These are phyloP conservation scores for Penicillium sp. DNA, from an alignment of 2,329 filamentous ascomycete species.

Conservation along the genomic window DNA sequence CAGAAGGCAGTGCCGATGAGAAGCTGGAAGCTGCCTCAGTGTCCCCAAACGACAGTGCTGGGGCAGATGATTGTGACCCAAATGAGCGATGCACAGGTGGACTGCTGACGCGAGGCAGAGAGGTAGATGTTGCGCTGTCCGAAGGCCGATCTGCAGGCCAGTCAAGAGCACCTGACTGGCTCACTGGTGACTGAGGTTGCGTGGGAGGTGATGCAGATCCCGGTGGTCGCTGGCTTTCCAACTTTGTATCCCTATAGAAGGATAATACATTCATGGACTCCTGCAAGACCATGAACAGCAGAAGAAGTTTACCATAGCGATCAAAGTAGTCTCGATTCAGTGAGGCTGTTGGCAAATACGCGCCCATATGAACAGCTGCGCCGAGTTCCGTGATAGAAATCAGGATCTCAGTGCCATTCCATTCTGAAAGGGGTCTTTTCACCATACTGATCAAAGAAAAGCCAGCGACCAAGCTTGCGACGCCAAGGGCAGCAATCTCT, in stretches of 20 bases:
- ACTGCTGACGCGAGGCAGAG: slow-evolving; percentile 9
- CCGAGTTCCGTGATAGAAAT: slow-evolving; percentile 40
- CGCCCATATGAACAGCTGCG: slow-evolving; percentile 42
- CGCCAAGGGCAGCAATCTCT: slow-evolving; percentile 41
- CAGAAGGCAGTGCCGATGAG: slow-evolving; percentile 25
- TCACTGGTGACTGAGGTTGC: slow-evolving; percentile 11
- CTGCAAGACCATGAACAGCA: slow-evolving; percentile 43
- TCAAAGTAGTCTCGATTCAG: slow-evolving; percentile 40
- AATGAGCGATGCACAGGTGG: slow-evolving; percentile 23
- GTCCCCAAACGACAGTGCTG: slow-evolving; percentile 35
- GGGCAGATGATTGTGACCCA: slow-evolving; percentile 21
- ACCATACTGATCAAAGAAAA: slow-evolving; percentile 42
- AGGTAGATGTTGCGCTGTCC: slow-evolving; percentile 7
- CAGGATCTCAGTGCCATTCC: slow-evolving; percentile 43
- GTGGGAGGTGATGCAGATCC: slow-evolving; percentile 1
- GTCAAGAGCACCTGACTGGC: slow-evolving; percentile 5
- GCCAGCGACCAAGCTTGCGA: slow-evolving; percentile 42
- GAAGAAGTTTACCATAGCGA: slow-evolving; percentile 40
- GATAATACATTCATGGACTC: slow-evolving; percentile 37
- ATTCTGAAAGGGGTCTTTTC: slow-evolving; percentile 39
- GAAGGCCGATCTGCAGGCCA: slow-evolving; percentile 5
- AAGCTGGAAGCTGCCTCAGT: slow-evolving; percentile 30
- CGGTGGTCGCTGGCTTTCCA: slow-evolving; percentile 11
- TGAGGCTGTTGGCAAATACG: slow-evolving; percentile 33
- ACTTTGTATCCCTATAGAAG: slow-evolving; percentile 20